phyloP scores from a whole-genome alignment of 495 filamentous ascomycete genomes.

The Daldinia caldariorum region DNA sequence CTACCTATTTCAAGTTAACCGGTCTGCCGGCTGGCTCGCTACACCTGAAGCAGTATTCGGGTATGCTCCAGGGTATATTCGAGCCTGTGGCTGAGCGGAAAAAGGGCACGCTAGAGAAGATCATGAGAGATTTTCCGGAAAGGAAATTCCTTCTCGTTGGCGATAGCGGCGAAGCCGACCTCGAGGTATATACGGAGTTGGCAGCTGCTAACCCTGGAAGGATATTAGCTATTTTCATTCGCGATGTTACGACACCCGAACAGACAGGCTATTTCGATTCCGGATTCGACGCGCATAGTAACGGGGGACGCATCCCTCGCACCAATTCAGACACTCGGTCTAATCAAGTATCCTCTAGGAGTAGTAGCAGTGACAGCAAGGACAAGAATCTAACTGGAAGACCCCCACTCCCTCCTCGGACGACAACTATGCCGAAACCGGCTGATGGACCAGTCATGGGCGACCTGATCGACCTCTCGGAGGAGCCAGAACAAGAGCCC shows the following conservation, averaged over 20 bases:
- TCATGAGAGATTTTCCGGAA: constrained; percentile 88
- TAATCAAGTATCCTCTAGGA: constrained; percentile 44
- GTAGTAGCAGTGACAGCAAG: constrained; percentile 38
- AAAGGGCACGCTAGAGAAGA: constrained; percentile 82
- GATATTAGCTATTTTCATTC: constrained; percentile 85
- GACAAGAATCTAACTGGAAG: constrained; percentile 46
- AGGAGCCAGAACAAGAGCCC: not conserved
- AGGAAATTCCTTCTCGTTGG: constrained; percentile 91
- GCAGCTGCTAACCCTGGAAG: constrained; percentile 81
- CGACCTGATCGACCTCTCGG: constrained; percentile 70
- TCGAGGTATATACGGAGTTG: constrained; percentile 97
- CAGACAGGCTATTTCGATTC: constrained; percentile 79
- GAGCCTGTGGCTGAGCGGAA: constrained; percentile 97
- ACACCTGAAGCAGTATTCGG: constrained; percentile 93
- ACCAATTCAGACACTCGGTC: constrained; percentile 10
- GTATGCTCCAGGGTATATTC: constrained; percentile 97
- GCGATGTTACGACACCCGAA: constrained; percentile 86
- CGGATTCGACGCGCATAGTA: constrained; percentile 56
- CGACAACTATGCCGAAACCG: constrained; percentile 25
- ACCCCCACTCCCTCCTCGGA: constrained; percentile 52
- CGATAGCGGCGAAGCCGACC: constrained; percentile 94
- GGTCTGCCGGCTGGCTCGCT: constrained; percentile 87
- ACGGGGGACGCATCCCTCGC: constrained; percentile 22
- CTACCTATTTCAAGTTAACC: constrained; percentile 80
- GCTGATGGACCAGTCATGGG: constrained; percentile 57